phyloP scores from a whole-genome alignment of 2,329 filamentous ascomycete genomes.

The Sporothrix curviconia region DNA sequence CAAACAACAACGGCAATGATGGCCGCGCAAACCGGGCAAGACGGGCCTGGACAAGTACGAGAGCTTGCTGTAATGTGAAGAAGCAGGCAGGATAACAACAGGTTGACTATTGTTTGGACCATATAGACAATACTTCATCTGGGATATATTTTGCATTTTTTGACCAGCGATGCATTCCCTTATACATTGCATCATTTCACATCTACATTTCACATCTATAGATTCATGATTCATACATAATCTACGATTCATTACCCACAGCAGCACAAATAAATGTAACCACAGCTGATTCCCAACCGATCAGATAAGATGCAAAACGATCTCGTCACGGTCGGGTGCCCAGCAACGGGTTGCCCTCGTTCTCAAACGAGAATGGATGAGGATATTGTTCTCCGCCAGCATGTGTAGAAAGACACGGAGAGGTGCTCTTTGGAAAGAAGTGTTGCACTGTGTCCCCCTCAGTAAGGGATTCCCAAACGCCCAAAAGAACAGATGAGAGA shows the following conservation, averaged over 20 bases:
- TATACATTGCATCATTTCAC: too few relatives aligned
- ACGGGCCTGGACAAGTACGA: conserved; percentile 62
- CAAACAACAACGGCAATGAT: conserved; percentile 20
- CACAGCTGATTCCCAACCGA: conserved; percentile 28
- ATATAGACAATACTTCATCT: too few relatives aligned
- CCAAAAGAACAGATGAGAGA: too few relatives aligned
- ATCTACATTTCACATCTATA: not conserved
- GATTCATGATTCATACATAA: not conserved
- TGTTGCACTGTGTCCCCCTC: not conserved
- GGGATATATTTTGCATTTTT: too few relatives aligned
- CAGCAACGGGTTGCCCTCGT: conserved; percentile 25
- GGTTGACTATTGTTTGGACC: too few relatives aligned
- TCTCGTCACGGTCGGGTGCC: conserved; percentile 26
- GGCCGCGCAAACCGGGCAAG: conserved; percentile 31
- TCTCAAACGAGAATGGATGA: conserved; percentile 6
- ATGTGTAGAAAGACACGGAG: not conserved
- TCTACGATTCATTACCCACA: conserved; percentile 9
- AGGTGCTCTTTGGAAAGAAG: not conserved
- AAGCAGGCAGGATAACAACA: too few relatives aligned
- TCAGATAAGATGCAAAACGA: conserved; percentile 26
- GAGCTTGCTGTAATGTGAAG: conserved; percentile 52
- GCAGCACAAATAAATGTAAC: conserved; percentile 26
- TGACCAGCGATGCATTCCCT: too few relatives aligned
- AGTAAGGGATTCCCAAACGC: not conserved
- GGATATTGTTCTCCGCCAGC: conserved; percentile 4